Base-by-base conservation (phyloP, 1,284 basidiomycete genomes). In the Naganishia albida region DNA sequence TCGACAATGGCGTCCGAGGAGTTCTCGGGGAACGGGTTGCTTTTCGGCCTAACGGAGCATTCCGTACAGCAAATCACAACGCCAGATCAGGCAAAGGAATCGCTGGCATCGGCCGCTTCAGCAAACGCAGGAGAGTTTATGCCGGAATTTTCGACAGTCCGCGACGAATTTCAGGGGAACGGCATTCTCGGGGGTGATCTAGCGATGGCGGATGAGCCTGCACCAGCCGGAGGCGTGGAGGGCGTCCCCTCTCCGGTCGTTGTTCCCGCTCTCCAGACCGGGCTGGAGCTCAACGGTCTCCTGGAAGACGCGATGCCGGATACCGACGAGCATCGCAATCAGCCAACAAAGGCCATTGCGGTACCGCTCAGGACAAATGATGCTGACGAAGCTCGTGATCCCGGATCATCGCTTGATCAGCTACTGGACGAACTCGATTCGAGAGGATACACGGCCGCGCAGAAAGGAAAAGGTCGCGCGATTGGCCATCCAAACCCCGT, bases 371-470 rank as follows among this genome's bases (percentile, higher is more conserved):
- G 6, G 6, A 34, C 34, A 10, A 4, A 34, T 10, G 34, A 10
- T 1, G 23, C 2, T 15, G 10, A 2, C 18, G 6, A 30, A 13
- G 10, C 49, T 25, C 25, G 49, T 7, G 13, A 12, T 10, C 2
- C 7, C 42, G 20, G 7, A 26, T 48, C 56, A 13, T 59, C 43
- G 7, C 56, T 59, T 28, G 56, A 48, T 23, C 56, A 38, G 26
- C 23, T 59, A 18, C 44, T 59, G 0, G 48, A 62, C 28, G 48
- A 51, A 10, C 40, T 43, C 16, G 48, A 62, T 18, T 62, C 56
- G 26, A 28, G 20, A 12, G 30, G 46, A 23, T 30, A 62, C 49
- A 52, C 48, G 10, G 26, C 48, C 16, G 25, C 39, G 12, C 7
- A 51, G 12, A 51, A 62, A 25, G 48, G 59, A 20, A 62, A 51